phyloP scores from a whole-genome alignment of 169 alveolate genomes.

The Cryptosporidium ubiquitum region DNA sequence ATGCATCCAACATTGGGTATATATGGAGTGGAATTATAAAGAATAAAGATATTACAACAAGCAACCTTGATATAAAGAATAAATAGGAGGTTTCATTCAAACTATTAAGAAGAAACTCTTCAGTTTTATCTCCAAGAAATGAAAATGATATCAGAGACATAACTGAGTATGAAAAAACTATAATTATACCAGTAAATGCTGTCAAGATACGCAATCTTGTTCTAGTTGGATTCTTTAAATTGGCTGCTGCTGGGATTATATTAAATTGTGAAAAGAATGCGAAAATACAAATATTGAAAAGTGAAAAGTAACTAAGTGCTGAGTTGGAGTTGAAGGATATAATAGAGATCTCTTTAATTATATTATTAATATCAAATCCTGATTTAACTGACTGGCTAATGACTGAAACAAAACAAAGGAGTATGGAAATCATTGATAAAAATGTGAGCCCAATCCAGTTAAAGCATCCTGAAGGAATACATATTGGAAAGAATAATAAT shows the following conservation, averaged over 20 bases:
- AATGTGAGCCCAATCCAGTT: constrained; percentile 56
- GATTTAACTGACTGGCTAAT: background rate
- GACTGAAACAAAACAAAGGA: constrained; percentile 19
- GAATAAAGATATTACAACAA: constrained; percentile 33
- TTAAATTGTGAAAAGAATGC: constrained; percentile 62
- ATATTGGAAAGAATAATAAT: constrained; percentile 52
- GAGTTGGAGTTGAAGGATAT: background rate
- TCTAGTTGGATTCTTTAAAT: constrained; percentile 19
- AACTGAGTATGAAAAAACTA: constrained; percentile 52
- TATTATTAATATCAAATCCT: background rate
- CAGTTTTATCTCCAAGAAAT: constrained; percentile 24
- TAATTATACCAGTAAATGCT: constrained; percentile 34
- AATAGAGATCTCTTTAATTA: background rate
- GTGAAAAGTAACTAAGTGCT: constrained; percentile 4
- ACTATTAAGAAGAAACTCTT: constrained; percentile 26
- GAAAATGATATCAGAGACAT: constrained; percentile 7
- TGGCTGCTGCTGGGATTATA: constrained; percentile 40
- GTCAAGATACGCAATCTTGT: constrained; percentile 43
- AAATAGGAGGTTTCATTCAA: background rate
- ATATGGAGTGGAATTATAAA: constrained; percentile 56
- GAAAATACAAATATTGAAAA: constrained; percentile 62
- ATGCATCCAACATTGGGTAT: constrained; percentile 66
- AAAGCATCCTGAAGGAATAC: constrained; percentile 44
- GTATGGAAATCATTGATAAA: constrained; percentile 17
- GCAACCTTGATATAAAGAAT: constrained; percentile 1